Evolutionary conservation across 768 basidiomycete species (phyloP).

Genomic region (Suillus subalutaceus): DNA sequence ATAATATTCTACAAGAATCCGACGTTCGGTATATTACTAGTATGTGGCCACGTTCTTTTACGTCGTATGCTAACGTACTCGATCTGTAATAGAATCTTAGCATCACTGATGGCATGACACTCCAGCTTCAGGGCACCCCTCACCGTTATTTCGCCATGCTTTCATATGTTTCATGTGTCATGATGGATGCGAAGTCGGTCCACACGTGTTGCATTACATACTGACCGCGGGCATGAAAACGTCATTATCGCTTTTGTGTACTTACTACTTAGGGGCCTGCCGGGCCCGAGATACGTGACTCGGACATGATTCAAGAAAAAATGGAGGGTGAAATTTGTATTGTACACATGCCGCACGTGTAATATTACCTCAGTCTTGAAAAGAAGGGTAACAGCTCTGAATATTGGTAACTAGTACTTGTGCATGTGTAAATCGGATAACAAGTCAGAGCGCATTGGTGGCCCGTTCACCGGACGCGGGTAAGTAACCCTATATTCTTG

Average conservation of each 20-base stretch:
- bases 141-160: not conserved
- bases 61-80: not conserved
- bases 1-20: not conserved
- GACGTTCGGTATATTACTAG: not conserved
- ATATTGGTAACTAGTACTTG: not conserved
- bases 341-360: not conserved
- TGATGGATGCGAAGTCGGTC: not conserved
- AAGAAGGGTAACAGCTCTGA: not conserved
- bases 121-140: not conserved
- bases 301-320: not conserved
- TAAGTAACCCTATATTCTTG: not conserved
- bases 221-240: not conserved
- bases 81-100: not conserved
- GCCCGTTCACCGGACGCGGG: not conserved
- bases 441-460: not conserved
- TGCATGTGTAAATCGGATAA: not conserved
- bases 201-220: not conserved
- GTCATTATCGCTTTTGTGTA: not conserved
- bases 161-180: slow-evolving; percentile 2
- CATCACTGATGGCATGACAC: not conserved
- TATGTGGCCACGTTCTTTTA: not conserved
- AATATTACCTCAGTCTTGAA: not conserved
- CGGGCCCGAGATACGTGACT: not conserved
- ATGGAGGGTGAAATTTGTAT: not conserved
- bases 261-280: not conserved